Base-by-base conservation (phyloP, 2,329 filamentous ascomycete species). In the Pleomassaria siparia region DNA sequence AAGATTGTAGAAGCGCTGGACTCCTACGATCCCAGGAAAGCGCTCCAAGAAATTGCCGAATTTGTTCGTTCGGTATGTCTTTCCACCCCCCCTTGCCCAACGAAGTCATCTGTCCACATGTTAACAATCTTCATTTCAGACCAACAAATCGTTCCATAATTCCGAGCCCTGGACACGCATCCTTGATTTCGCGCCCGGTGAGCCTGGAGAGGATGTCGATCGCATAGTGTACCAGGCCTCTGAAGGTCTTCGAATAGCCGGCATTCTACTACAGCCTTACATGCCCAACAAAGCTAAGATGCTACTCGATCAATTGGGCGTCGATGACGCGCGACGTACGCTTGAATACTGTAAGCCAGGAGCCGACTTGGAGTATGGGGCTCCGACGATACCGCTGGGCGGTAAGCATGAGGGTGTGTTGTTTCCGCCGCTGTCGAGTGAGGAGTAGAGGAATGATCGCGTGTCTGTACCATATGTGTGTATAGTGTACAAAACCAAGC, bases 241-340 rank as follows among this genome's bases (percentile, higher is more conserved):
- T 8, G 94, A 99, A 72, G 81, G 87, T 4, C 68, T 96, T 39
- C 86, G 94, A 29, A 82, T 96, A 20, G 76, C 79, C 0, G 89
- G 86, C 12, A 96, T 99, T 58, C 76, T 97, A 39, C 75, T 99
- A 36, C 91, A 96, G 69, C 91, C 94, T 1, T 89, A 91, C 63
- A 95, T 99, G 80, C 94, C 94, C 0, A 77, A 75, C 32, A 95
- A 95, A 70, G 81, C 89, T 39, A 72, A 73, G 10, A 74, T 82
- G 55, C 71, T 96, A 25, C 80, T 99, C 0, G 87, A 96, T 66
- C 80, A 86, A 61, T 75, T 99, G 8, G 86, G 88, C 1, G 91
- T 99, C 4, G 72, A 76, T 2, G 66, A 75, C 8, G 76, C 80
- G 9, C 81, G 80, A 43, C 80, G 92, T 47, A 80, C 75, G 0